Conservation (phyloP, 805 yeast genomes). For the Yamadazyma tumulicola region DNA sequence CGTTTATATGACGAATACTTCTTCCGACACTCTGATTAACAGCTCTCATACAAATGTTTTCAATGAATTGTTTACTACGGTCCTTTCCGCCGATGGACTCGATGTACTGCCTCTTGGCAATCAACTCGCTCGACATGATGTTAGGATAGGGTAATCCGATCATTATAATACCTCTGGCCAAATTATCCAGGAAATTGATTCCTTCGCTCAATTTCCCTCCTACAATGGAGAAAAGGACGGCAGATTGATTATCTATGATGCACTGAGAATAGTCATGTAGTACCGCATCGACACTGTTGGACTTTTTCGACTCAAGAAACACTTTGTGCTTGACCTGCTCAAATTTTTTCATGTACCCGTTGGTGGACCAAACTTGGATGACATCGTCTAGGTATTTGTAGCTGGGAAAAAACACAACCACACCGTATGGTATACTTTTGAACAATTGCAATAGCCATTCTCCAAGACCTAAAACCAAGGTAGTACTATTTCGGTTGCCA, state of each 20-base stretch:
- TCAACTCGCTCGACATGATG: constrained; percentile 72
- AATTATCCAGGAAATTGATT: constrained; percentile 79
- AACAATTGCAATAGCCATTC: constrained; percentile 40
- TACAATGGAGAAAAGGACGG: constrained; percentile 76
- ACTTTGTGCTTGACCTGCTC: constrained; percentile 39
- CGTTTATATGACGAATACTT: constrained; percentile 79
- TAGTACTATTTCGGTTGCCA: constrained; percentile 49
- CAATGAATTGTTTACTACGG: constrained; percentile 59
- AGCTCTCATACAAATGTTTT: constrained; percentile 84
- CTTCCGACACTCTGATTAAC: constrained; percentile 92
- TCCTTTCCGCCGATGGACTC: constrained; percentile 59
- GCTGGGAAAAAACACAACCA: constrained; percentile 83
- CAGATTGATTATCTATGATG: constrained; percentile 47
- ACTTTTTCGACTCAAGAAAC: constrained; percentile 53
- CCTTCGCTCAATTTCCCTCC: constrained; percentile 95
- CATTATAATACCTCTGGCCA: constrained; percentile 87
- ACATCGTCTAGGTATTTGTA: constrained; percentile 65
- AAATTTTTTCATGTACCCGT: constrained; percentile 27
- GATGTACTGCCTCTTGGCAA: constrained; percentile 65
- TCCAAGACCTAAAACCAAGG: constrained; percentile 52
- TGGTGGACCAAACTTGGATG: constrained; percentile 47
- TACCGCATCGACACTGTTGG: constrained; percentile 40
- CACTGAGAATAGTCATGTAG: constrained; percentile 49
- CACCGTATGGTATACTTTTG: constrained; percentile 60
- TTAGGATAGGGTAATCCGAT: constrained; percentile 90